Conservation (phyloP, 202 grass and related monocot genomes). For the Digitaria exilis region DNA sequence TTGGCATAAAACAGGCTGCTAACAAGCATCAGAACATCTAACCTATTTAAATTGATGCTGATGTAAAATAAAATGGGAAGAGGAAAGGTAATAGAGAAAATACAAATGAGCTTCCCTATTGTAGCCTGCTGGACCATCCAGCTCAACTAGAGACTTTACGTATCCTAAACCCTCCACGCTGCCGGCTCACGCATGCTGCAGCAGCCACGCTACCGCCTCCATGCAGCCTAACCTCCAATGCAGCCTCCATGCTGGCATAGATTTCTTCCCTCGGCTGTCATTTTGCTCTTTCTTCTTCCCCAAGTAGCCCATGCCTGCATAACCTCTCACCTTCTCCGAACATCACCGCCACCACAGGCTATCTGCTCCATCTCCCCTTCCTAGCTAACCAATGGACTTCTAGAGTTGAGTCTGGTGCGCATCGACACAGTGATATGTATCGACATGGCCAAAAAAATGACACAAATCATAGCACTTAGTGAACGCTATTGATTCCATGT, state of each 20-base stretch:
- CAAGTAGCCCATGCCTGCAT: background rate
- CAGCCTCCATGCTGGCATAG: background rate
- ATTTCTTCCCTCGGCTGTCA: background rate
- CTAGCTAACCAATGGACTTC: background rate
- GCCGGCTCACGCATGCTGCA: background rate
- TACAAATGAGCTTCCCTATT: background rate
- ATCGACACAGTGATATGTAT: background rate
- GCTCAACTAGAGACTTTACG: background rate
- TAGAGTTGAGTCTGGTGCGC: background rate
- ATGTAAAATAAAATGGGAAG: background rate
- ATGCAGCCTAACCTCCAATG: no score
- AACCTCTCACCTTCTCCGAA: background rate
- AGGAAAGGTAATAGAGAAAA: background rate
- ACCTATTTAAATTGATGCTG: background rate
- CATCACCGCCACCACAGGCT: background rate
- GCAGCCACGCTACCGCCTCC: no score
- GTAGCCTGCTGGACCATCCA: background rate
- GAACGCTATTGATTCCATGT: background rate
- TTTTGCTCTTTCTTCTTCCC: no score
- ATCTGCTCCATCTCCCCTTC: background rate
- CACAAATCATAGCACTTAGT: no score
- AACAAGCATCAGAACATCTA: background rate
- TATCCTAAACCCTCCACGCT: background rate
- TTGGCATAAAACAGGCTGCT: background rate
- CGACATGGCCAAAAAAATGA: background rate